phyloP scores from a whole-genome alignment of 2,329 filamentous ascomycete genomes.

The Daldinia sp. region DNA sequence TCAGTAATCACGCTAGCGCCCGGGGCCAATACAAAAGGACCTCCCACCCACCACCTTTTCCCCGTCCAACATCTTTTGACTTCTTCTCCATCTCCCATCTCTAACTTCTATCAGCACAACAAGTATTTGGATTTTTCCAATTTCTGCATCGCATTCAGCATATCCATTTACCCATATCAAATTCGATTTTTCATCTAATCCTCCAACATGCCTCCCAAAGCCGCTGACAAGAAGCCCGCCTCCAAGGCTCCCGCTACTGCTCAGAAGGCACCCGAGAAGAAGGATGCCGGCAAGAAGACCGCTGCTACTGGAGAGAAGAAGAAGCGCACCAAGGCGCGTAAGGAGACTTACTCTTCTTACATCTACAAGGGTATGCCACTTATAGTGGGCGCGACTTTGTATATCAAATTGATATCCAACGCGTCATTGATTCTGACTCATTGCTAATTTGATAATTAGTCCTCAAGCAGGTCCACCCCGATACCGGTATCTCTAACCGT shows the following conservation, averaged over 20 bases:
- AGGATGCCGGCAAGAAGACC: conserved; percentile 99
- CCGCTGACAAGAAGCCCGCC: conserved; percentile 98
- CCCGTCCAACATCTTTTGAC: conserved; percentile 56
- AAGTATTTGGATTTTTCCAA: conserved; percentile 41
- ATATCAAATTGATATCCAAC: background rate
- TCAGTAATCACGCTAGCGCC: conserved; percentile 64
- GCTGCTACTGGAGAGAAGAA: conserved; percentile 97
- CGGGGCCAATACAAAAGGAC: conserved; percentile 70
- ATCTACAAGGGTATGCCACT: conserved; percentile 93
- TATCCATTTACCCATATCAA: background rate
- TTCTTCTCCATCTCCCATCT: conserved; percentile 46
- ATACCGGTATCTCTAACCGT: conserved; percentile 99
- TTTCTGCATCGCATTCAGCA: conserved; percentile 29
- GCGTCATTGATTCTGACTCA: background rate
- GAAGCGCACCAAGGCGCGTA: conserved; percentile 99
- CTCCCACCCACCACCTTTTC: conserved; percentile 59
- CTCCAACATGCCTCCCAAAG: conserved; percentile 93
- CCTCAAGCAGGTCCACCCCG: conserved; percentile 99
- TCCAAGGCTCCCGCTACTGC: conserved; percentile 89
- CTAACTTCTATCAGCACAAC: conserved; percentile 43
- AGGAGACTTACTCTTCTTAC: conserved; percentile 99
- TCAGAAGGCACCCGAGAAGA: conserved; percentile 84
- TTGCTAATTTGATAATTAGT: conserved; percentile 64
- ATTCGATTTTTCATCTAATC: conserved; percentile 31
- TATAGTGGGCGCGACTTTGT: background rate